Evolutionary conservation across 768 basidiomycete genomes (phyloP).

Genomic region (Xerocomus spinulosus): DNA sequence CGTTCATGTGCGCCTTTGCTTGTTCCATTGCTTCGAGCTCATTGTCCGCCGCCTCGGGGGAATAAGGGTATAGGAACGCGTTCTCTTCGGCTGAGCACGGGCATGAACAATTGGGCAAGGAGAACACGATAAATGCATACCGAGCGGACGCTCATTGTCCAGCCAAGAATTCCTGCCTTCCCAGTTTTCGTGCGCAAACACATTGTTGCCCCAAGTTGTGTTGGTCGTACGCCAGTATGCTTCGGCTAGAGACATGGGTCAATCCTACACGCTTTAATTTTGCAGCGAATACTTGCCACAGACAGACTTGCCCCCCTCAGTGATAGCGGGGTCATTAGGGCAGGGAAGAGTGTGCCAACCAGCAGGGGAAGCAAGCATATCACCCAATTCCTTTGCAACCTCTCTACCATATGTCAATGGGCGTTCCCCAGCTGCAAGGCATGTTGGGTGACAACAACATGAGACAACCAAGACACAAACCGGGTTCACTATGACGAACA

Average conservation of each 20-base stretch:
- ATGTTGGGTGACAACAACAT: not conserved
- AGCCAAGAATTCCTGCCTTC: conserved; percentile 63
- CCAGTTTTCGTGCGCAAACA: conserved; percentile 95
- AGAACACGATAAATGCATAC: not conserved
- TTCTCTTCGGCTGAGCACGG: conserved; percentile 4
- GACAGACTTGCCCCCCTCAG: conserved; percentile 6
- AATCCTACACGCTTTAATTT: not conserved
- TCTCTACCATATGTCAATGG: conserved; percentile 24
- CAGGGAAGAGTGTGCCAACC: conserved; percentile 91
- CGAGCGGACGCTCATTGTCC: conserved; percentile 77
- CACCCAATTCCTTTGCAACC: conserved; percentile 61
- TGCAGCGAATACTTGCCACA: conserved; percentile 8
- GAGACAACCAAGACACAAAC: conserved; percentile 5
- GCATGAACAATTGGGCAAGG: not conserved
- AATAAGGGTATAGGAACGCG: conserved; percentile 69
- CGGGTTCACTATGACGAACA: conserved; percentile 5
- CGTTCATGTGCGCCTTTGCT: conserved; percentile 81
- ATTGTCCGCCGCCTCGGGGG: conserved; percentile 54
- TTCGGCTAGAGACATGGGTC: conserved; percentile 16
- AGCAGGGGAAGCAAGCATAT: conserved; percentile 73
- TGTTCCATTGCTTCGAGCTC: conserved; percentile 55
- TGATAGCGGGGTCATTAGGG: conserved; percentile 53
- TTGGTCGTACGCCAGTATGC: conserved; percentile 60
- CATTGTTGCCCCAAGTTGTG: conserved; percentile 87
- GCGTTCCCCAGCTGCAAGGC: not conserved